Evolutionary conservation across 345 rosid species (phyloP).

Genomic region (Eucalyptus tenuipes): DNA sequence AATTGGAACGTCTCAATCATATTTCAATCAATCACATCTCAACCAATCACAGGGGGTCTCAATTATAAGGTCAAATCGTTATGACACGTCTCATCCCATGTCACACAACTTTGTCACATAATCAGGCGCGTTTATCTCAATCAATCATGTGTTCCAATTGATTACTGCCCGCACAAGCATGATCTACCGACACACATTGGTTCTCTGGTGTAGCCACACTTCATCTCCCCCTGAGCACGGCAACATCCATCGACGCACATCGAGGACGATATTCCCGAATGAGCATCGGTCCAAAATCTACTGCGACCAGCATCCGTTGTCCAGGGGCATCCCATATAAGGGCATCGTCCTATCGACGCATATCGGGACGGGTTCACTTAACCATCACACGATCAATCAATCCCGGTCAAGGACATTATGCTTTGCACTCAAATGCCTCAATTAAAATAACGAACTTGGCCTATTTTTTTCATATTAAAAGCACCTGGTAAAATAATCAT

Average conservation of each 20-base stretch:
- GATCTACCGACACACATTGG: rapidly evolving
- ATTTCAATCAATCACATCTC: no score
- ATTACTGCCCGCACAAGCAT: rapidly evolving
- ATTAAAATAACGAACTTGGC: rapidly evolving
- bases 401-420: rapidly evolving
- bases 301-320: rapidly evolving
- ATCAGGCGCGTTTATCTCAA: rapidly evolving
- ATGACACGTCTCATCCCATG: rapidly evolving
- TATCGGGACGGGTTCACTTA: rapidly evolving
- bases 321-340: rapidly evolving
- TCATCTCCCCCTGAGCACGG: rapidly evolving
- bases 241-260: rapidly evolving
- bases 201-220: no score
- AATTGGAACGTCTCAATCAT: no score
- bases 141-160: rapidly evolving
- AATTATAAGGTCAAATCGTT: rapidly evolving
- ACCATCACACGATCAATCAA: no score
- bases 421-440: no score
- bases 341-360: rapidly evolving
- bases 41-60: no score
- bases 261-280: rapidly evolving
- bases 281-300: rapidly evolving
- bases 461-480: no score
- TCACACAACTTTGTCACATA: no score
- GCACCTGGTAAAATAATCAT: rapidly evolving